Percentiles rank a stretch among this genome's conserved stretches.
Evolutionary conservation across 179 eudicot genomes (phyloP).

Genomic region (Sideroxylon spinosum): DNA sequence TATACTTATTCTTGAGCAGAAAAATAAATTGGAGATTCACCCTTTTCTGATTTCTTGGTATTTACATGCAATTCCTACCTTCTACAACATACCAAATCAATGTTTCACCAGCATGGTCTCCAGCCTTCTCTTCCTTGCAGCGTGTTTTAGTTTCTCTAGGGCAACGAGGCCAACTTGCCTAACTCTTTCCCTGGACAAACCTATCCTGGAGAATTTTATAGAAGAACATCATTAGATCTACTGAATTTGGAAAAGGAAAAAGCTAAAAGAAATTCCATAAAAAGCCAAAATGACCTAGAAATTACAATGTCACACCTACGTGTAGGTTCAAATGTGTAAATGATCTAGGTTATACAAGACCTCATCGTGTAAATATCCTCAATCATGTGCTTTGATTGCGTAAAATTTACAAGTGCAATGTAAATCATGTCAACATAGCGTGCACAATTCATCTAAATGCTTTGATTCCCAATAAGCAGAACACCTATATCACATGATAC

Average conservation of each 20-base stretch:
- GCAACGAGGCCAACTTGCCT: slow-evolving; percentile 89
- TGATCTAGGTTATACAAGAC: not conserved
- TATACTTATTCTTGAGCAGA: slow-evolving; percentile 1
- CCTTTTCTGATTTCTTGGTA: slow-evolving; percentile 7
- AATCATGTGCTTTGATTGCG: not conserved
- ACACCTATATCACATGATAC: no score
- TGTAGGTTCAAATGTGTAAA: not conserved
- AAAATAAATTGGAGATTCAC: slow-evolving; percentile 6
- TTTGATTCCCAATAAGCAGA: no score
- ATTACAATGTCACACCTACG: not conserved
- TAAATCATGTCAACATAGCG: not conserved
- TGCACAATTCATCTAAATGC: not conserved
- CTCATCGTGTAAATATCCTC: slow-evolving; percentile 1
- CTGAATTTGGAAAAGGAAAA: not conserved
- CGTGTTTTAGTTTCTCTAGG: slow-evolving; percentile 78
- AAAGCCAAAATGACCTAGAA: not conserved
- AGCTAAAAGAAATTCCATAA: not conserved
- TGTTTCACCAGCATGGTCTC: slow-evolving; percentile 63
- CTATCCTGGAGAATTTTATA: slow-evolving; percentile 55
- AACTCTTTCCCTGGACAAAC: slow-evolving; percentile 88
- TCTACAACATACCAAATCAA: slow-evolving; percentile 27
- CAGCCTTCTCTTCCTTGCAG: slow-evolving; percentile 72
- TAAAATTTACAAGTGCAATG: not conserved
- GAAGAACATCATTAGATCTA: not conserved
- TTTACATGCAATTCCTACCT: slow-evolving; percentile 21